Conservation (phyloP, 1,284 basidiomycete genomes). For the Trichosporon sp. region DNA sequence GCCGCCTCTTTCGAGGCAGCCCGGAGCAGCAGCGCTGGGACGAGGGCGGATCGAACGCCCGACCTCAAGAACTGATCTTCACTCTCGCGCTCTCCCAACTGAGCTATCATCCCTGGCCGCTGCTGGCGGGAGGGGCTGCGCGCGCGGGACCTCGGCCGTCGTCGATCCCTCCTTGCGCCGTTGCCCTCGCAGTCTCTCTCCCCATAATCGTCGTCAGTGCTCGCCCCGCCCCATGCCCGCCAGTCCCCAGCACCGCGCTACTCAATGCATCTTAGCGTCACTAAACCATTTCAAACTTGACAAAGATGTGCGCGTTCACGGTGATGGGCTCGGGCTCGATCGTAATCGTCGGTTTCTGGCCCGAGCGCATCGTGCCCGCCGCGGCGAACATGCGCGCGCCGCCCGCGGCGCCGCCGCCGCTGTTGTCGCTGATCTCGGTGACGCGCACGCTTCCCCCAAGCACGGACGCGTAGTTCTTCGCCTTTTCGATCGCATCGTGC, state of each 20-base stretch:
- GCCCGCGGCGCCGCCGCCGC: background rate
- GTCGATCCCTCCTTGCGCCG: too few relatives aligned
- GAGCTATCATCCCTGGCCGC: background rate
- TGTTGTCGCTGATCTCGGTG: slow-evolving; percentile 9
- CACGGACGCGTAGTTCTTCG: slow-evolving; percentile 12
- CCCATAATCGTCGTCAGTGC: background rate
- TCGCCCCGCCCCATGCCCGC: too few relatives aligned
- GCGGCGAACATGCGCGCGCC: background rate
- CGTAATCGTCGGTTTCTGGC: background rate
- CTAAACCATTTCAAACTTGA: slow-evolving; percentile 1
- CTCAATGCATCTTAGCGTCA: background rate
- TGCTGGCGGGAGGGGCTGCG: background rate
- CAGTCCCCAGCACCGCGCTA: too few relatives aligned
- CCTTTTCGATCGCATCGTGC: slow-evolving; percentile 14
- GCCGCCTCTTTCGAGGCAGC: background rate
- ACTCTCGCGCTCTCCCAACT: background rate
- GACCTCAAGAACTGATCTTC: background rate
- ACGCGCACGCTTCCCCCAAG: background rate
- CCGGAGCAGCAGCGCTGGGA: background rate
- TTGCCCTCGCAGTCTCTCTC: background rate
- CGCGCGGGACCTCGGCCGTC: background rate
- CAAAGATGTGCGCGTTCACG: background rate
- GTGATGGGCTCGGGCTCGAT: background rate
- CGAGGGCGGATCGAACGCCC: background rate
- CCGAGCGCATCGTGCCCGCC: background rate